These are phyloP conservation scores for Narthecium ossifragum DNA, from an alignment of 106 monocot species.

Conservation along the genomic window DNA sequence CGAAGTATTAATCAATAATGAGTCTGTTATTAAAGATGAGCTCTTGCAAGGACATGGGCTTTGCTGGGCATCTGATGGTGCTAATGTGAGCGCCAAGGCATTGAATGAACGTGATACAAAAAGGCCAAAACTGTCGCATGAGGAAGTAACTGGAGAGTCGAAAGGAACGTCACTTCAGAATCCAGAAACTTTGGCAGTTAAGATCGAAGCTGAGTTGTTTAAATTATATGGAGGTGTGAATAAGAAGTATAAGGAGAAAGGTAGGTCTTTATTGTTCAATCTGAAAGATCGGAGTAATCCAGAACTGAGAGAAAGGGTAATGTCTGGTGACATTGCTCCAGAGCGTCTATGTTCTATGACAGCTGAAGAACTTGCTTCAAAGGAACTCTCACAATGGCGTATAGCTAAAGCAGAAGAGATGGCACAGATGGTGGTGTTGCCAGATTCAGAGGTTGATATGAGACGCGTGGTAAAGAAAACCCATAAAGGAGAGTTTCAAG, in stretches of 20 bases:
- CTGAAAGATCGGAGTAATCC: constrained; percentile 87
- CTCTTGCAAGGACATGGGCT: constrained; percentile 93
- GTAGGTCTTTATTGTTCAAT: constrained; percentile 90
- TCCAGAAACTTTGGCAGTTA: constrained; percentile 36
- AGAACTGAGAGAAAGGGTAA: constrained; percentile 63
- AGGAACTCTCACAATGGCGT: constrained; percentile 89
- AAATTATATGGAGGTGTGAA: constrained; percentile 85
- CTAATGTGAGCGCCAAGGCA: constrained; percentile 14
- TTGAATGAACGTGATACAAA: constrained; percentile 22
- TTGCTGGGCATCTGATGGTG: constrained; percentile 56
- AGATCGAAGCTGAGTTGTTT: constrained; percentile 89
- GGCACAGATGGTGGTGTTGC: constrained; percentile 77
- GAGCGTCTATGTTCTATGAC: constrained; percentile 84
- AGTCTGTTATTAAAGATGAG: constrained; percentile 53
- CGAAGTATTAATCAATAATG: constrained; percentile 15
- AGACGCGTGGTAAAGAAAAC: constrained; percentile 92
- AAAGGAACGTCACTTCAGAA: constrained; percentile 11
- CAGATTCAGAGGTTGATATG: constrained; percentile 59
- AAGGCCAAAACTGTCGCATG: constrained; percentile 33
- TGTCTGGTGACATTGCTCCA: constrained; percentile 68
- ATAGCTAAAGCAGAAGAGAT: constrained; percentile 89
- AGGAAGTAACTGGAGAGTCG: constrained; percentile 8
- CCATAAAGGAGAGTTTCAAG: constrained; percentile 94
- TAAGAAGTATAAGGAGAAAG: constrained; percentile 98
- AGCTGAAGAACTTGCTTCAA: constrained; percentile 94